Conservation (phyloP, 495 filamentous ascomycete genomes). For the Aspergillus sclerotioniger region DNA sequence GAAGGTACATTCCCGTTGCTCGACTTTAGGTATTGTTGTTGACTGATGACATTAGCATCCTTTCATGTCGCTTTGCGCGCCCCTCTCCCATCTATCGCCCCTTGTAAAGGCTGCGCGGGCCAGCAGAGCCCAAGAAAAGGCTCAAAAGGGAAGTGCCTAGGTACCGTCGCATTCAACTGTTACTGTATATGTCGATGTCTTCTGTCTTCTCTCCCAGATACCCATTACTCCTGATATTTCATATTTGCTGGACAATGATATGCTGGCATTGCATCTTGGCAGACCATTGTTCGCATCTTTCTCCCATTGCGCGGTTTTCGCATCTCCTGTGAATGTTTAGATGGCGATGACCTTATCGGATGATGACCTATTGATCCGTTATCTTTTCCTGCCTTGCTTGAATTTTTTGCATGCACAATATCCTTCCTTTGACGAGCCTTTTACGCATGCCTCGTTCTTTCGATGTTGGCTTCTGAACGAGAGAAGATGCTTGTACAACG, state of each 20-base stretch:
- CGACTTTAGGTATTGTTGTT: conserved; percentile 16
- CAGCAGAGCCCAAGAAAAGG: conserved; percentile 81
- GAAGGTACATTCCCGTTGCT: conserved; percentile 57
- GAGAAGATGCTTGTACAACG: conserved; percentile 12
- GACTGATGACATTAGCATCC: conserved; percentile 64
- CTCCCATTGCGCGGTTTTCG: conserved; percentile 13
- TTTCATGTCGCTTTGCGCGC: conserved; percentile 77
- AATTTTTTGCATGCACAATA: conserved; percentile 15
- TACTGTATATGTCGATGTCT: conserved; percentile 29
- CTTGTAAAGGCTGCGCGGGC: conserved; percentile 82
- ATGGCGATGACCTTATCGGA: conserved; percentile 24
- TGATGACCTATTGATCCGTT: conserved; percentile 16
- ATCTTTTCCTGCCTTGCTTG: conserved; percentile 3
- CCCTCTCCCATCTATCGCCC: conserved; percentile 72
- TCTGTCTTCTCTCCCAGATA: conserved; percentile 43
- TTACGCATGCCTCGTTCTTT: conserved; percentile 13
- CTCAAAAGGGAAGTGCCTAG: conserved; percentile 55
- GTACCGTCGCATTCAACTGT: conserved; percentile 18
- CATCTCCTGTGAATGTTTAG: conserved; percentile 21
- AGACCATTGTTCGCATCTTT: conserved; percentile 7
- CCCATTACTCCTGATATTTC: conserved; percentile 38
- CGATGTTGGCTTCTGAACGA: conserved; percentile 6
- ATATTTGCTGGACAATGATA: conserved; percentile 31
- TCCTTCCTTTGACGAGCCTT: conserved; percentile 12
- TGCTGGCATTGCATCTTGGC: conserved; percentile 28